phyloP scores from a whole-genome alignment of 129 eudicot genomes.

The Pseudognaphalium luteoalbum region DNA sequence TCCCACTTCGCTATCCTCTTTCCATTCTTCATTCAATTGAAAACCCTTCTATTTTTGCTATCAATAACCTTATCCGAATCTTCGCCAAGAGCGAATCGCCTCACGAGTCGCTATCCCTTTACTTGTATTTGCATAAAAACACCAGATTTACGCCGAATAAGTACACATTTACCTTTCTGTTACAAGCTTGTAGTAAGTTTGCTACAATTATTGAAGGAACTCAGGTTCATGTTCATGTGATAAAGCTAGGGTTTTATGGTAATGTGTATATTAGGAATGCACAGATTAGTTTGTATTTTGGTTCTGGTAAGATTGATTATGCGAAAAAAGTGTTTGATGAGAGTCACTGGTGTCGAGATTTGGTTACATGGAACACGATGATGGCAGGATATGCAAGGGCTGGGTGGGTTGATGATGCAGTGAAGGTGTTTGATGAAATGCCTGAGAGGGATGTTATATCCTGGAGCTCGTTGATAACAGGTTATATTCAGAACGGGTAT shows the following conservation, averaged over 20 bases:
- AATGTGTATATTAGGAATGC: constrained; percentile 31
- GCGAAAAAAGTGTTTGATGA: constrained; percentile 9
- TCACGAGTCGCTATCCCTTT: constrained; percentile 15
- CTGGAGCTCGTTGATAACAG: constrained; percentile 39
- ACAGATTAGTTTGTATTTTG: constrained; percentile 27
- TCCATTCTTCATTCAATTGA: constrained; percentile 19
- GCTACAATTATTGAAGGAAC: constrained; percentile 22
- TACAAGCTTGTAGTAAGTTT: constrained; percentile 33
- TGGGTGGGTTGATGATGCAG: constrained; percentile 2
- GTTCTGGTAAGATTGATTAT: constrained; percentile 4
- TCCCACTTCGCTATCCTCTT: constrained; percentile 29
- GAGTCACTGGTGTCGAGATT: not conserved
- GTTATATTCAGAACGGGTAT: constrained; percentile 30
- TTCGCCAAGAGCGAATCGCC: constrained; percentile 36
- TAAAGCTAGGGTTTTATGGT: constrained; percentile 23
- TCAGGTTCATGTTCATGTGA: constrained; percentile 28
- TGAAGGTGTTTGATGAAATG: constrained; percentile 37
- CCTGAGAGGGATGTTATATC: constrained; percentile 36
- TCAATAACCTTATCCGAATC: constrained; percentile 37
- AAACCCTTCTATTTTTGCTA: constrained; percentile 29
- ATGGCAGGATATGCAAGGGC: not conserved
- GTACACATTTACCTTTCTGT: constrained; percentile 28
- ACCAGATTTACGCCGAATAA: constrained; percentile 28
- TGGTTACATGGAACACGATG: constrained; percentile 2
- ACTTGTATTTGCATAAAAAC: not conserved